These are phyloP conservation scores for Leccinum fibrillosum DNA, from an alignment of 768 basidiomycete genomes.

Conservation along the genomic window DNA sequence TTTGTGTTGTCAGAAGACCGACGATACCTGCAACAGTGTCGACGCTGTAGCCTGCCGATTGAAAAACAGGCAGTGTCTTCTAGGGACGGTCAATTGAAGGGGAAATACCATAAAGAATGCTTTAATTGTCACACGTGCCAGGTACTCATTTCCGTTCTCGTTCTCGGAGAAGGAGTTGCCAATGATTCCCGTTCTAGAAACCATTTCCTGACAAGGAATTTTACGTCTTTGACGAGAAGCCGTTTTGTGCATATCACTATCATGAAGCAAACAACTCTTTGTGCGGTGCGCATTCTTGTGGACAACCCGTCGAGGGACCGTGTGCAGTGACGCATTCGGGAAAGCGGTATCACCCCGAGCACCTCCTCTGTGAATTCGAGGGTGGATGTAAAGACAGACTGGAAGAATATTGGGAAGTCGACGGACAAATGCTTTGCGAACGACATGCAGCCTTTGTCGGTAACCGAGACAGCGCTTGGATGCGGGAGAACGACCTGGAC, in stretches of 20 bases:
- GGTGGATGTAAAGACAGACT: conserved; percentile 51
- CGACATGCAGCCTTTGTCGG: conserved; percentile 52
- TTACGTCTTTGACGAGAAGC: conserved; percentile 88
- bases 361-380: conserved; percentile 78
- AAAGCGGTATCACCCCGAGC: conserved; percentile 83
- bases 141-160: conserved; percentile 37
- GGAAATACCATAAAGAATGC: conserved; percentile 91
- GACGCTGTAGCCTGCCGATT: conserved; percentile 81
- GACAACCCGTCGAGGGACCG: conserved; percentile 89
- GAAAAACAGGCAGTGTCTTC: conserved; percentile 91
- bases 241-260: conserved; percentile 90
- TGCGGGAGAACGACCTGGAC: conserved; percentile 12
- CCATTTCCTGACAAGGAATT: conserved; percentile 91
- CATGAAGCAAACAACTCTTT: conserved; percentile 89
- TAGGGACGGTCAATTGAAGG: conserved; percentile 90
- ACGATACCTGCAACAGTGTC: conserved; percentile 52
- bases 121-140: conserved; percentile 87
- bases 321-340: conserved; percentile 85
- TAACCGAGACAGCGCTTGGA: conserved; percentile 22
- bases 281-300: conserved; percentile 74
- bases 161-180: neutral
- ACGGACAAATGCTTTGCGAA: conserved; percentile 84
- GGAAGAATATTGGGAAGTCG: conserved; percentile 89
- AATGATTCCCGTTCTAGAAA: conserved; percentile 44
- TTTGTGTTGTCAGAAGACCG: neutral